Base-by-base conservation (phyloP, 495 filamentous ascomycete genomes). In the Aspergillus taichungensis region DNA sequence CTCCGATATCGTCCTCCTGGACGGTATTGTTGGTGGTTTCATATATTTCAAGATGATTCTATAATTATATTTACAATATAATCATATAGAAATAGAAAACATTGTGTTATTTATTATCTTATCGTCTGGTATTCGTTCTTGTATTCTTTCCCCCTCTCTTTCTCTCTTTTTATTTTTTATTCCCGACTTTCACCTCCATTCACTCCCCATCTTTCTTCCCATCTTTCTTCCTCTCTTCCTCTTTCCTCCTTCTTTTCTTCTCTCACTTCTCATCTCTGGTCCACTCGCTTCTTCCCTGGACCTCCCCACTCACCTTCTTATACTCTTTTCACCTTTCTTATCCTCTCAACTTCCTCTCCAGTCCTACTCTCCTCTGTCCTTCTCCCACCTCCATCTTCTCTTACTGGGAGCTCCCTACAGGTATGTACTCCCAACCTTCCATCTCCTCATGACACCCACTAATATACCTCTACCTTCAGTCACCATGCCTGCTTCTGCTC, bases 401-500 rank as follows among this genome's bases (percentile, higher is more conserved):
- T 24, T 24, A 1, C 18, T 24, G 18, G 18, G 18, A 24, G 18
- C 18, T 24, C 18, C 18, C 18, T 24, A 24, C 18, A 24, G 18
- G 18, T 24, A 24, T 24, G 2, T 24, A 24, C 18, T 24, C 18
- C 18, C 4, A 1, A 24, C 18, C 18, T 24, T 34, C 34, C 34
- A 30, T 47, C 13, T 34, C 33, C 37, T 35, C 13, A 42, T 12
- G 18, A 24, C 18, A 24, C 18, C 18, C 2, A 24, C 18, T 24
- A 24, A 24, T 24, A 24, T 24, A 24, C n/a, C n/a, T n/a, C n/a
- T n/a, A n/a, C n/a, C n/a, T 24, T 24, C 39, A 43, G 45, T 46
- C 67, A 74, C 53, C 52, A 78, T 77, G 73, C 67, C 74, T 54
- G 48, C 55, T 46, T 59, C 63, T 50, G 63, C 71, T 61, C 60